A percentile compares a stretch with the other conserved stretches of the same genome.
phyloP scores from a whole-genome alignment of 768 basidiomycete species.

The Naematelia aurantialba region DNA sequence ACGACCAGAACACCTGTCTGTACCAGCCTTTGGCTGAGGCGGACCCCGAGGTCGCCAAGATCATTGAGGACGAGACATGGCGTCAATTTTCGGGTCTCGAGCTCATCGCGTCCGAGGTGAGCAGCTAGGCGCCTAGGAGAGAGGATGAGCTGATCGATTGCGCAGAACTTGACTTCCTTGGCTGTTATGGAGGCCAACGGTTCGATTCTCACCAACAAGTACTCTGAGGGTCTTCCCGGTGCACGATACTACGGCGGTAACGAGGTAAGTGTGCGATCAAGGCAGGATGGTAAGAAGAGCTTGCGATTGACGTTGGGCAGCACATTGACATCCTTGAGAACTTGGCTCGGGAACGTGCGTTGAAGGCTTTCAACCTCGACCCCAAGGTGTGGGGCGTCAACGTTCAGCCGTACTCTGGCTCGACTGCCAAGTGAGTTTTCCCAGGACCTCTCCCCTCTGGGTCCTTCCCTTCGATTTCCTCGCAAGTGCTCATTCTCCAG shows the following conservation, averaged over 20 bases:
- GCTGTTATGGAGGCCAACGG: conserved; percentile 98
- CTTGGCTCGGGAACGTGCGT: conserved; percentile 90
- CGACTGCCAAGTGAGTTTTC: conserved; percentile 77
- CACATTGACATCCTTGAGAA: conserved; percentile 93
- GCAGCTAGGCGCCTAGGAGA: conserved; percentile 16
- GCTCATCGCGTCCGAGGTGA: conserved; percentile 96
- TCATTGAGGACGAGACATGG: conserved; percentile 96
- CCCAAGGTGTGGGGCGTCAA: conserved; percentile 89
- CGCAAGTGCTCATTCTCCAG: too few species aligned
- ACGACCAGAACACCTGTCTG: conserved; percentile 76
- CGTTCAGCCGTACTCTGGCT: conserved; percentile 88
- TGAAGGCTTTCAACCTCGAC: conserved; percentile 94
- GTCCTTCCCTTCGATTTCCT: too few species aligned
- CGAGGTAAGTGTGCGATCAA: conserved; percentile 63
- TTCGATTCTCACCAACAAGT: conserved; percentile 97
- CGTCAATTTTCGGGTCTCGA: conserved; percentile 95
- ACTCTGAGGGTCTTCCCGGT: conserved; percentile 97
- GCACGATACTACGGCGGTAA: conserved; percentile 97
- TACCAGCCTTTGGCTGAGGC: conserved; percentile 83
- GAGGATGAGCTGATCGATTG: neutral
- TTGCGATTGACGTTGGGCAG: conserved; percentile 58
- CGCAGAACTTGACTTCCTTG: conserved; percentile 87
- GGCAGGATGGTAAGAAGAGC: neutral
- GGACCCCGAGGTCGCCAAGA: conserved; percentile 92
- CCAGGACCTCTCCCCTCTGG: neutral